Evolutionary conservation across 495 filamentous ascomycete species (phyloP), one percentile per base, ranked within the genome.

Genomic region (Penicillium pancosmium): DNA sequence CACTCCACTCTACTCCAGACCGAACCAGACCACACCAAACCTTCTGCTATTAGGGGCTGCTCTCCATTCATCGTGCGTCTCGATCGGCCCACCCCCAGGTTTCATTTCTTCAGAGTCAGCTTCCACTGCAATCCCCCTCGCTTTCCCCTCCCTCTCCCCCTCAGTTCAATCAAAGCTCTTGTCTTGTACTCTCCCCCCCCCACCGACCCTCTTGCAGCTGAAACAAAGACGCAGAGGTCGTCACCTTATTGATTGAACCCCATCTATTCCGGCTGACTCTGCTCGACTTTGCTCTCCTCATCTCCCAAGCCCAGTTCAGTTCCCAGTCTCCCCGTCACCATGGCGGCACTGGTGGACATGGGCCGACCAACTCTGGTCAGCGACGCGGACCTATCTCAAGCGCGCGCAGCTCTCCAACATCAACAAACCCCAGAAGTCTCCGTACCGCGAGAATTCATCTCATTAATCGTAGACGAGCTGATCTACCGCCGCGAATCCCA

Each of bases 331-430:
- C 41, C 41, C 41, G n/a, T 44, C 41, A 55, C 41, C n/a, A 70
- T 68, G 67, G 62, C 62, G 7, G 47, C 60, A 19, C 38, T 67
- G 61, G 62, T 65, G 35, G 62, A 70, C 34, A 51, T 40, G 15
- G 46, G 41, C 21, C 65, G 62, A 2, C 59, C 59, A 18, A 59
- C 73, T 5, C 64, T 65, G 25, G 71, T 86, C 52, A 86, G 80
- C 41, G 84, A 88, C 56, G 84, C 84, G 58, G 84, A 87, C 50
- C 79, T 89, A 5, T 79, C 81, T 57, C 81, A 82, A 21, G 78
- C 88, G 49, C 82, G 80, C 19, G 85, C 87, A 48, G 84, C 87
- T 61, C 83, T 89, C 46, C 81, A 88, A 52, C 83, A 87, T 56
- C 87, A 89, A 65, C 85, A 88, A 59, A 84, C 81, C 35, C 76